phyloP scores from a whole-genome alignment of 2,329 filamentous ascomycete genomes.

The Curvularia sp. region DNA sequence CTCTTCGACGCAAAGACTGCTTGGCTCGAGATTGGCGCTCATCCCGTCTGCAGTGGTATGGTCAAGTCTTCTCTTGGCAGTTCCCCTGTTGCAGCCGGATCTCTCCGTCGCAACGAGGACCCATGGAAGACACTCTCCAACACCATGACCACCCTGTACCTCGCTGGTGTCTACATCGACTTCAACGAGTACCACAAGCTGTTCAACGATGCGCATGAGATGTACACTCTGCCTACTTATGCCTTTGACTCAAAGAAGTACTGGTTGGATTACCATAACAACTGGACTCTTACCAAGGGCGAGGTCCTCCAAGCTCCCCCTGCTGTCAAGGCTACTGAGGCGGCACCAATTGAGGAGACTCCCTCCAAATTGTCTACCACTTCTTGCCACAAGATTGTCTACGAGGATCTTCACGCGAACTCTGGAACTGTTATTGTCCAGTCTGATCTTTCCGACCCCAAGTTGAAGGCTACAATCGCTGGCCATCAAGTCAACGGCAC shows the following conservation, averaged over 20 bases:
- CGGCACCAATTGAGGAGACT: slow-evolving; percentile 52
- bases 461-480: slow-evolving; percentile 67
- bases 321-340: slow-evolving; percentile 48
- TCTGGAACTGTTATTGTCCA: slow-evolving; percentile 68
- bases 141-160: slow-evolving; percentile 67
- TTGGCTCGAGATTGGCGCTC: slow-evolving; percentile 78
- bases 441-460: slow-evolving; percentile 69
- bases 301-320: slow-evolving; percentile 58
- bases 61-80: slow-evolving; percentile 69
- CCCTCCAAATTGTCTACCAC: slow-evolving; percentile 67
- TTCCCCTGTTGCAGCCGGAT: slow-evolving; percentile 63
- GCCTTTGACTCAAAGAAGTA: slow-evolving; percentile 75
- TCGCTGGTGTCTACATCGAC: slow-evolving; percentile 67
- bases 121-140: slow-evolving; percentile 69
- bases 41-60: slow-evolving; percentile 73
- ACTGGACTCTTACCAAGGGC: slow-evolving; percentile 75
- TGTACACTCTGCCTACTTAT: slow-evolving; percentile 73
- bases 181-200: slow-evolving; percentile 75
- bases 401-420: slow-evolving; percentile 68
- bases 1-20: slow-evolving; percentile 70
- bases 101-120: slow-evolving; percentile 68
- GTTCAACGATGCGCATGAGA: slow-evolving; percentile 64
- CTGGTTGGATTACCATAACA: slow-evolving; percentile 74
- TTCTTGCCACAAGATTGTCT: slow-evolving; percentile 69
- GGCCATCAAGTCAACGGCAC: slow-evolving; percentile 74